Percentiles rank a stretch among this genome's conserved stretches.
phyloP scores from a whole-genome alignment of 768 basidiomycete species.

The Sutorius australiensis region DNA sequence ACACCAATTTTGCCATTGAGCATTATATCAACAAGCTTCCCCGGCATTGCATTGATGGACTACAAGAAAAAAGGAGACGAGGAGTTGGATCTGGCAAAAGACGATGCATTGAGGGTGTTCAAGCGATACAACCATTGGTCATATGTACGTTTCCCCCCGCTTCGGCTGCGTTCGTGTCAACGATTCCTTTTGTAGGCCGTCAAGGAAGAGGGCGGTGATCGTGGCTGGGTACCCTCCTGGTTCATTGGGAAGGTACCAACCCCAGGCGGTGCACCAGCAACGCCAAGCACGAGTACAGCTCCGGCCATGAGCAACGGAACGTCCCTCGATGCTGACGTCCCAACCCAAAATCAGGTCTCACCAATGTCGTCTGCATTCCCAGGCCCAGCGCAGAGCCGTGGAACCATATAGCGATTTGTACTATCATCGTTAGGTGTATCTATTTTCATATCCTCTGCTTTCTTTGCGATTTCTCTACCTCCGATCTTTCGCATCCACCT shows the following conservation, averaged over 20 bases:
- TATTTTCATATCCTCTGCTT: slow-evolving; percentile 17
- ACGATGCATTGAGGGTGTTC: slow-evolving; percentile 87
- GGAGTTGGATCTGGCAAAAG: slow-evolving; percentile 85
- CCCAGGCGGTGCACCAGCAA: slow-evolving; percentile 41
- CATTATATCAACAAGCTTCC: slow-evolving; percentile 97
- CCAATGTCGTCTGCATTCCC: slow-evolving; percentile 84
- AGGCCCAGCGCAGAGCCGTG: slow-evolving; percentile 32
- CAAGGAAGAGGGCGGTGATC: slow-evolving; percentile 87
- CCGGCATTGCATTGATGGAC: slow-evolving; percentile 94
- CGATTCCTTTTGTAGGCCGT: slow-evolving; percentile 59
- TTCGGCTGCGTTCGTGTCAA: slow-evolving; percentile 1
- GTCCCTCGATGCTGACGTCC: slow-evolving; percentile 37
- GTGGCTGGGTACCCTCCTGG: slow-evolving; percentile 99
- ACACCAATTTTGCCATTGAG: slow-evolving; percentile 85
- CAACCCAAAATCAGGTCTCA: slow-evolving; percentile 51
- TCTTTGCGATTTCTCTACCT: slow-evolving; percentile 12
- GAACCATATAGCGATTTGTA: slow-evolving; percentile 18
- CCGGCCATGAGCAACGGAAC: slow-evolving; percentile 29
- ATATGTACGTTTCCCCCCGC: slow-evolving; percentile 52
- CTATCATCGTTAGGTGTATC: slow-evolving; percentile 17
- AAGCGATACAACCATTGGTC: slow-evolving; percentile 99
- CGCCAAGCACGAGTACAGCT: slow-evolving; percentile 45
- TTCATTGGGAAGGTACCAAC: slow-evolving; percentile 84
- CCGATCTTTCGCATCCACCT: slow-evolving; percentile 22
- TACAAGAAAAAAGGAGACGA: slow-evolving; percentile 93